Evolutionary conservation across 2,329 filamentous ascomycete genomes (phyloP), one percentile per base, ranked within the genome.

Genomic region (Cladosporium colombiae): DNA sequence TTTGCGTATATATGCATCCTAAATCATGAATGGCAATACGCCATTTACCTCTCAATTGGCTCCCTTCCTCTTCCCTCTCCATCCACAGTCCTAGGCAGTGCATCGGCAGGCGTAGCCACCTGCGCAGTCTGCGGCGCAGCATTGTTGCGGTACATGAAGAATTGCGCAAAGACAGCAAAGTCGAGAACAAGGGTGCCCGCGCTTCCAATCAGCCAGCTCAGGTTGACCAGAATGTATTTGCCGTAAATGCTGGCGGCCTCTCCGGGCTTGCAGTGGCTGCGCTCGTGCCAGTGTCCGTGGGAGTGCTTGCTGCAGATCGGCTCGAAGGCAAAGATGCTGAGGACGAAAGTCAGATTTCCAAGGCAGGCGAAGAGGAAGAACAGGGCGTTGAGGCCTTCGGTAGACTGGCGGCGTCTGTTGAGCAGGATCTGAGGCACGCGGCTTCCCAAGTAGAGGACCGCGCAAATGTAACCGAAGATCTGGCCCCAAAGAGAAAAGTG

Each of bases 331-430:
- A 98, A 85, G 71, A 99, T 98, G 44, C 90, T 93, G 44, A 97
- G 81, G 21, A 97, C 93, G 74, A 96, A 98, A 0, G 93, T 97
- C 70, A 97, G 78, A 77, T 99, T 99, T 2, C 95, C 95, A 6
- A 98, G 87, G 75, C 94, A 98, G 5, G 95, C 95, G 76, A 99
- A 98, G 25, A 98, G 83, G 81, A 98, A 98, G 80, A 98, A 99
- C 13, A 98, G 85, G 80, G 97, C 88, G 70, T 91, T 94, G 23
- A 99, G 89, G 3, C 95, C 95, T 65, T 98, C 93, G 0, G 93
- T 97, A 52, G 90, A 93, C 81, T 96, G 96, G 68, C 95, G 89
- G 23, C 91, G 88, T 81, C 92, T 96, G 78, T 98, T 99, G 62
- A 98, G 86, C 8, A 97, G 83, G 1, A 99, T 84, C 80, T 99